Evolutionary conservation across 2,329 filamentous ascomycete species (phyloP).

Genomic region (Tolypocladium ophioglossoides): DNA sequence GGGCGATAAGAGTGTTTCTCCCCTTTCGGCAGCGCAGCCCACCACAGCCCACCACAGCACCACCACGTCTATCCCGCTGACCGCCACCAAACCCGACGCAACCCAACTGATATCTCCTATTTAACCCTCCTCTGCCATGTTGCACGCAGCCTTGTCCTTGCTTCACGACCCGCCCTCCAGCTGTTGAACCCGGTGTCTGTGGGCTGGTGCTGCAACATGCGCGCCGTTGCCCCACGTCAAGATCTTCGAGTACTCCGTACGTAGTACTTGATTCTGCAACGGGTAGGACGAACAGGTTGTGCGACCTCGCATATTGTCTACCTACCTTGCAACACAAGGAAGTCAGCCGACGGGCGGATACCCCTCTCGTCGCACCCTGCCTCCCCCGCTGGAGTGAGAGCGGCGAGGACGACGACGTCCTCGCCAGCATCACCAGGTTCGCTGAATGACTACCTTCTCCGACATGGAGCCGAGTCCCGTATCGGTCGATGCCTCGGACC

Average conservation of each 20-base stretch:
- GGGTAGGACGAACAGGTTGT: neutral
- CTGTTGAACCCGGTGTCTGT: neutral
- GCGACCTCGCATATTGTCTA: neutral
- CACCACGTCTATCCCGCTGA: neutral
- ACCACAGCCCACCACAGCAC: neutral
- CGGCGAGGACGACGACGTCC: neutral
- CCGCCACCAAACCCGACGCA: neutral
- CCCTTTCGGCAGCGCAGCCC: neutral
- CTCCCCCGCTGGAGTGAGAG: neutral
- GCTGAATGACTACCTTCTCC: conserved; percentile 1
- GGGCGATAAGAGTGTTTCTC: neutral
- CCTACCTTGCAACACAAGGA: neutral
- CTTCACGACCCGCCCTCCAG: neutral
- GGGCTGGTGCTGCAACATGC: conserved; percentile 2
- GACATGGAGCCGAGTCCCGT: conserved; percentile 21
- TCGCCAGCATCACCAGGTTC: neutral
- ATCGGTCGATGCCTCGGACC: conserved; percentile 14
- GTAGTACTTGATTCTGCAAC: neutral
- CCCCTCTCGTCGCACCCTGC: neutral
- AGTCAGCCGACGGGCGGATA: neutral
- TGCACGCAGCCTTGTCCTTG: neutral
- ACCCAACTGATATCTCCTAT: neutral
- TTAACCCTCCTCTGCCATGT: too few relatives aligned
- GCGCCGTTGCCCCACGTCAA: conserved; percentile 6
- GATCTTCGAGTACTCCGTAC: neutral